Evolutionary conservation across 176 grass and related monocot species (phyloP), one percentile per base, ranked within the genome.

Genomic region (Triticum monococcum): DNA sequence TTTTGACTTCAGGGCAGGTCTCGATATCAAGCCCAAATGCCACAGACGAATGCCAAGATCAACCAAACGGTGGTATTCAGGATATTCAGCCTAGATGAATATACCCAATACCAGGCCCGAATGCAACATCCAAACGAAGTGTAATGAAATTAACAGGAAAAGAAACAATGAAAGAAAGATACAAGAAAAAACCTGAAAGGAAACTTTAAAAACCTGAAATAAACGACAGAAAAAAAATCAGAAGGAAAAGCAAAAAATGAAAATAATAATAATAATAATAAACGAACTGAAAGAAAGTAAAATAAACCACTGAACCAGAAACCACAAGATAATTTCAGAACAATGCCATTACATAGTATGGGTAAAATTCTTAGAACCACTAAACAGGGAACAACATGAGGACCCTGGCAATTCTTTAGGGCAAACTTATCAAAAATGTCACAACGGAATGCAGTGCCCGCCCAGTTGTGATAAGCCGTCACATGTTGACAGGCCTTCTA

Each of bases 401-500:
- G 41, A 84, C 32, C 66, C 73, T 46, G 14, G 31, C 4, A 56
- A 59, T 67, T 78, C 63, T 32, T 64, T 18, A 20, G 72, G 72
- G 38, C 5, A 65, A 78, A 6, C 3, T 5, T 41, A 18, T 66
- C 23, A 83, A 87, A 83, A 90, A 57, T 79, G 73, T 57, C 52
- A 65, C 72, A 78, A 31, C 17, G 11, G 11, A 56, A 67, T 81
- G 38, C 23, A 54, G 64, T 25, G 77, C 4, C 70, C 45, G 0
- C 22, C 24, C 38, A 12, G 32, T 74, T 61, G 25, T 38, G 12
- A 56, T 13, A 75, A 75, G 3, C 69, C 12, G 8, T 37, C 16
- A 64, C 41, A 68, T 66, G 25, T 87, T 48, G 22, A 37, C 25
- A 2, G n/a, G 7, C 67, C 31, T 83, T 79, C 85, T 91, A 91